A percentile compares a stretch with the other conserved stretches of the same genome.
Conservation (phyloP, 371 early-diverging fungal genomes). For the Blastocladiella emersonii region DNA sequence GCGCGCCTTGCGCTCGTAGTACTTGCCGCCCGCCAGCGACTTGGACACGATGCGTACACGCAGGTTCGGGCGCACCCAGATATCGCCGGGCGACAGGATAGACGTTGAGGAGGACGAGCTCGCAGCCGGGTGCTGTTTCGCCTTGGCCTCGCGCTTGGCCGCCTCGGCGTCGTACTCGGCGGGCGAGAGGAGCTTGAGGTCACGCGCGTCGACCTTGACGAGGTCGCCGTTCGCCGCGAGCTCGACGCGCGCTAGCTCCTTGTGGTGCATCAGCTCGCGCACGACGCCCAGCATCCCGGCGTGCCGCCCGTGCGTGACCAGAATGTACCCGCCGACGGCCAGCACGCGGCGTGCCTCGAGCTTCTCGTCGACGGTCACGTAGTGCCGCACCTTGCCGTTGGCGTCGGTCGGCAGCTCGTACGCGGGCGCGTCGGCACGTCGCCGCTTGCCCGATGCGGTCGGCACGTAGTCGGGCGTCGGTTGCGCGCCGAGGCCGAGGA, state of each 20-base stretch:
- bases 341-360: not conserved
- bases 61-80: conserved; percentile 7
- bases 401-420: not conserved
- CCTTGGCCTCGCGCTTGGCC: not conserved
- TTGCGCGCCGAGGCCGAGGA: conserved; percentile 8
- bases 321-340: not conserved
- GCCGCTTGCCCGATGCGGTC: not conserved
- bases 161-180: not conserved
- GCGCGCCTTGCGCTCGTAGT: conserved; percentile 5
- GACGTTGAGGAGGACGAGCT: not conserved
- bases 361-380: conserved; percentile 3
- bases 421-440: not conserved
- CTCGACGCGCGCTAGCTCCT: not conserved
- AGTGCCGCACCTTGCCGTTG: conserved; percentile 6
- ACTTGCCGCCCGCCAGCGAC: conserved; percentile 4
- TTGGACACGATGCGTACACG: conserved; percentile 8
- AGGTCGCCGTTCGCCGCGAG: not conserved
- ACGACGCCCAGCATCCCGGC: not conserved
- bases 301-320: not conserved
- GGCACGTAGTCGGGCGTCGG: not conserved
- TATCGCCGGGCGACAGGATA: not conserved
- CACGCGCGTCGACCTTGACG: not conserved
- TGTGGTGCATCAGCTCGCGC: not conserved
- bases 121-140: not conserved
- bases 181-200: conserved; percentile 1